These are phyloP conservation scores for Chara braunii DNA, from an alignment of 139 green algal genomes.

Conservation along the genomic window DNA sequence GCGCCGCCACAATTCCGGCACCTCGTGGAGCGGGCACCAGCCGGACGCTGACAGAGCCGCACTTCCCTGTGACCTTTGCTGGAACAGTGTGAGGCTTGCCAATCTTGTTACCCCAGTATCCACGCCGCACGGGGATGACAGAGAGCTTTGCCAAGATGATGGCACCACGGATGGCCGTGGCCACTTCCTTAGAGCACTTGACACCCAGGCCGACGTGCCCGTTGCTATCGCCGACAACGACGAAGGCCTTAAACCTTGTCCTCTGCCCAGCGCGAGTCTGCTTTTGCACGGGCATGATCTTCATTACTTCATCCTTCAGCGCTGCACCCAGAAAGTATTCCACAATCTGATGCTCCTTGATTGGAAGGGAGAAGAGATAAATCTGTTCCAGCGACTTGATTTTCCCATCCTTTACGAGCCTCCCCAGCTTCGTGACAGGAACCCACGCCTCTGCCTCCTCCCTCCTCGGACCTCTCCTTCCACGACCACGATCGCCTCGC, in stretches of 20 bases:
- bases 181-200: constrained; percentile 99
- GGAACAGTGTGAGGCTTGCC: constrained; percentile 83
- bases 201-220: constrained; percentile 96
- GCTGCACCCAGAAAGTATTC: constrained; percentile 47
- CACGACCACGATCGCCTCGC: constrained; percentile 29
- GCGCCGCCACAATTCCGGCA: constrained; percentile 93
- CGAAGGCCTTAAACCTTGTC: constrained; percentile 99
- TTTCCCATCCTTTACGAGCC: constrained; percentile 96
- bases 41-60: constrained; percentile 87
- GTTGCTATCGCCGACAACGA: constrained; percentile 97
- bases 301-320: constrained; percentile 69
- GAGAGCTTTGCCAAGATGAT: constrained; percentile 98
- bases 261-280: constrained; percentile 98
- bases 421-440: constrained; percentile 95
- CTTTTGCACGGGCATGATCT: constrained; percentile 99
- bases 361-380: constrained; percentile 97
- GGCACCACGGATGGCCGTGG: constrained; percentile 92
- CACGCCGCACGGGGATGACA: constrained; percentile 83
- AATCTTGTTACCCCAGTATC: constrained; percentile 85
- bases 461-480: constrained; percentile 54
- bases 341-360: constrained; percentile 80
- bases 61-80: constrained; percentile 93
- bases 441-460: constrained; percentile 96
- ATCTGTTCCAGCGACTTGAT: constrained; percentile 98
- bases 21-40: constrained; percentile 94